Base-by-base conservation (phyloP, 768 basidiomycete species). In the Austroboletus eburneus region DNA sequence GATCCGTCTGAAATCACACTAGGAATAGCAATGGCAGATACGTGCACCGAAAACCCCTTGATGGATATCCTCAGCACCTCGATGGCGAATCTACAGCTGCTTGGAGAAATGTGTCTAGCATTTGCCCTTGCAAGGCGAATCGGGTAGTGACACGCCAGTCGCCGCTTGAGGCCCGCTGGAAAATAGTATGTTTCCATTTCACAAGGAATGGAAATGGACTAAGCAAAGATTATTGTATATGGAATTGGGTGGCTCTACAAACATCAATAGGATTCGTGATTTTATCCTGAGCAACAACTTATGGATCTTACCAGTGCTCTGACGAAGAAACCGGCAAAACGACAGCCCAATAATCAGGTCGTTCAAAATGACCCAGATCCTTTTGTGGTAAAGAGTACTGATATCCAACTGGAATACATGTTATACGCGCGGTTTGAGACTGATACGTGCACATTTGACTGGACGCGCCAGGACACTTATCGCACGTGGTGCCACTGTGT, bases 331-430 rank as follows among this genome's bases (percentile, higher is more conserved):
- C 1, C 80, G 66, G 1, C 87, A 83, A 24, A 88, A 69, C 0
- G 85, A 84, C 34, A 79, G 65, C 1, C 95, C 95, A 23, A 96
- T 73, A 22, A 91, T 91, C 22, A 93, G 63, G 59, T 98, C 95
- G 65, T 97, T 97, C 55, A 91, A 63, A 23, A 93, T 77, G 2
- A 95, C 72, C 95, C 95, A 98, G 2, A 95, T 73, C 23, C 79
- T 83, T 58, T 94, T 96, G 71, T 90, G 14, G 18, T 29, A 35
- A 30, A 18, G 14, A n/a, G 5, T 32, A 14, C 14, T 14, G 45
- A 30, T 38, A 22, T 17, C 30, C 22, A 23, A 32, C 1, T 36
- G 4, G 58, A 73, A 36, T 51, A 87, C 86, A 76, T 79, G 48
- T 88, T 87, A 56, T 92, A 91, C 41, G 76, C 71, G 4, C 71